Base-by-base conservation (phyloP, 768 basidiomycete species). In the Mycena olivaceomarginata region DNA sequence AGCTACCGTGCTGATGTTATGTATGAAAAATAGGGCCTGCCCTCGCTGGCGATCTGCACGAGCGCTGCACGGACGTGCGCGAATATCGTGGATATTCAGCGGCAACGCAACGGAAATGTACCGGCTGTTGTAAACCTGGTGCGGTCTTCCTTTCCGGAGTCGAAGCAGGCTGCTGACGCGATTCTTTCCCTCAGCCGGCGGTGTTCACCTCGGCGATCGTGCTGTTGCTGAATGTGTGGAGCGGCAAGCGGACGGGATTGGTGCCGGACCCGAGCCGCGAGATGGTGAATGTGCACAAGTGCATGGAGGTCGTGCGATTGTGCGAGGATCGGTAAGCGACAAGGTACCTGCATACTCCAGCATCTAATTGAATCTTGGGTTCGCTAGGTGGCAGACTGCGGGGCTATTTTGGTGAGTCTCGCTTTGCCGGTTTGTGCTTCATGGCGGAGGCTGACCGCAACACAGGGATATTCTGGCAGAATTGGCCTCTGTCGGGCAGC, bases 51-150 rank as follows among this genome's bases (percentile, higher is more conserved):
- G 0, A 96, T 97, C 70, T 97, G 96, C 83, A 93, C 94, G 13
- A 97, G 96, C 77, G 93, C 96, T 0, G 95, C 96, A 2, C 89
- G 95, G 15, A 95, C 94, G 2, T 93, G 91, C 75, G 92, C 92
- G 53, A 94, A 94, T 81, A 90, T 97, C 39, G 84, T 95, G 31
- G 95, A 96, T 85, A 72, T 86, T 45, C 87, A 88, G 74, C 83
- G 88, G 46, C 70, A 83, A 79, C 74, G 84, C 84, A 31, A 83
- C 82, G 56, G 75, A 76, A 18, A 71, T 85, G 59, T 87, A 85
- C 18, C 77, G 84, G 66, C 22, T 77, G 80, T 39, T 59, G 87
- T 67, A 84, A 88, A 73, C n/a, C n/a, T 77, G 83, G 90, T 89
- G 79, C 8, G 82, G 62, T 53, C 1, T 57, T 53, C 45, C 20